Evolutionary conservation across 23 red algal genomes (phyloP), one percentile per base, ranked within the genome.

Genomic region (Agarophyton chilense): DNA sequence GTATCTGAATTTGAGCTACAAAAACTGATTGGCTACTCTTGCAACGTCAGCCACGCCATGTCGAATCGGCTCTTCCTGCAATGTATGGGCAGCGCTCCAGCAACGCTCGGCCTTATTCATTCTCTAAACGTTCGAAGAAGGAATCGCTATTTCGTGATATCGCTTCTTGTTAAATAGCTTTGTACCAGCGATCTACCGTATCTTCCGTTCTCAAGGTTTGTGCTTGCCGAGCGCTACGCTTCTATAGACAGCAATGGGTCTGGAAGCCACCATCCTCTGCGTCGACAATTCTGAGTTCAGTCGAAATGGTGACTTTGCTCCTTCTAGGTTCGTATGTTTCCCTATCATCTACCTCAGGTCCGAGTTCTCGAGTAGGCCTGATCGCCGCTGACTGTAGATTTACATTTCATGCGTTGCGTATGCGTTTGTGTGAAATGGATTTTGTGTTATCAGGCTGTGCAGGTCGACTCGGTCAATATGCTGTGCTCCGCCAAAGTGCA

Each of bases 211-310:
- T n/a, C n/a, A n/a, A n/a, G 44, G 6, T 6, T 12, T 47, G 6
- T 47, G 44, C 44, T 12, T 47, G 6, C 44, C 44, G 44, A 6
- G 44, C 12, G 44, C 7, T 9, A 47, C 44, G 44, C 44, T 47
- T 9, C 12, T 12, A 12, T 47, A 47, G 13, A 77, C 3, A 42
- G 29, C 24, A 22, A 99, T 99, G 97, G 90, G 90, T 16, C 88
- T 99, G 57, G 97, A 99, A 87, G 87, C 97, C 17, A 92, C 92
- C 22, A 99, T 99, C 52, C 71, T 99, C n/a, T 99, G 97, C 81
- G 81, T 99, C 25, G 97, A 99, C 84, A 99, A 99, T 83, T 96
- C 93, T n/a, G 97, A 99, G 72, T 99, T 81, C 65, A 94, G 90
- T 87, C 94, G 97, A 24, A 99, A 99, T 85, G 97, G 97, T 17